Evolutionary conservation across 2,329 filamentous ascomycete species (phyloP).

Genomic region (Clathrospora elynae): DNA sequence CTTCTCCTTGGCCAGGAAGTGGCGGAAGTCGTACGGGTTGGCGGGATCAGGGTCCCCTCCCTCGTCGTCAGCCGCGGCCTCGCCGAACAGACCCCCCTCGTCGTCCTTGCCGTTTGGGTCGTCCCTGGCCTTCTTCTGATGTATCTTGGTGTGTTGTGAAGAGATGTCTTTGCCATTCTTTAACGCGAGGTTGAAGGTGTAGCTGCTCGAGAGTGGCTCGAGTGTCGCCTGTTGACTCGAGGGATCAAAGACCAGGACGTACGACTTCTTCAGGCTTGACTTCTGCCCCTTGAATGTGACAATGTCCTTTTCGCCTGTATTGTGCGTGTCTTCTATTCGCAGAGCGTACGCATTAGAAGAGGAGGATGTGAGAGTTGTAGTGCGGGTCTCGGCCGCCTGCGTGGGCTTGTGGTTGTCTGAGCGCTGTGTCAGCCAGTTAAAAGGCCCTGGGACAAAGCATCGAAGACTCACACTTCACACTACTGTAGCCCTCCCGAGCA

Average conservation of each 20-base stretch:
- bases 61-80: conserved; percentile 35
- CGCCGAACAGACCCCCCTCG: conserved; percentile 39
- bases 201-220: conserved; percentile 78
- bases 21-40: conserved; percentile 58
- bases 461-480: conserved; percentile 42
- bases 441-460: conserved; percentile 5
- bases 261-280: conserved; percentile 41
- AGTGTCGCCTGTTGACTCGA: conserved; percentile 76
- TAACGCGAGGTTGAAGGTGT: conserved; percentile 86
- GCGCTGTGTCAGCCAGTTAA: conserved; percentile 18
- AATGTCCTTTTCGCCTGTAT: conserved; percentile 37
- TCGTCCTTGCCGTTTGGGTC: conserved; percentile 35
- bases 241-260: conserved; percentile 74
- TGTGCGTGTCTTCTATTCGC: conserved; percentile 34
- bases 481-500: conserved; percentile 29
- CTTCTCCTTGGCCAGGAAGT: conserved; percentile 48
- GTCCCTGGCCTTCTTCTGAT: conserved; percentile 34
- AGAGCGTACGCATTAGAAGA: conserved; percentile 37
- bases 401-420: conserved; percentile 55
- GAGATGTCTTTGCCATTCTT: conserved; percentile 66
- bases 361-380: conserved; percentile 33
- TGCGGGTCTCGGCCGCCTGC: conserved; percentile 37
- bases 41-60: conserved; percentile 48
- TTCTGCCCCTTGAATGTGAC: conserved; percentile 51
- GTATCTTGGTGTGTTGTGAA: conserved; percentile 70